phyloP scores from a whole-genome alignment of 306 rosid species.

The Cucumis cinereus region DNA sequence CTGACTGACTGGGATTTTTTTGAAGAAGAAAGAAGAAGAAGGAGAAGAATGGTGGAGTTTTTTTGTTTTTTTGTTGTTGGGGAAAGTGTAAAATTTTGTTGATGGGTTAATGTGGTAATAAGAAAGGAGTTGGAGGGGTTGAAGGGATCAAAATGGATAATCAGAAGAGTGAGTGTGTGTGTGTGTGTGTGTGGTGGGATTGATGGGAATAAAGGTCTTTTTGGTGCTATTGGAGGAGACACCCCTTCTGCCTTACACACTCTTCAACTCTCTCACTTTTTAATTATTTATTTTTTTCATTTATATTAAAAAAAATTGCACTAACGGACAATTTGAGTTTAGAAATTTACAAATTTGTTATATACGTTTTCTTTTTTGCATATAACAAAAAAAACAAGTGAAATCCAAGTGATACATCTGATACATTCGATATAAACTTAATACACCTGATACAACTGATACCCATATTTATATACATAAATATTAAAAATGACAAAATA shows the following conservation, averaged over 20 bases:
- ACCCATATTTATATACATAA: too few relatives aligned
- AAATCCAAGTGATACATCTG: too few relatives aligned
- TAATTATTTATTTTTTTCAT: not conserved
- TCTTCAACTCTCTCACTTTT: not conserved
- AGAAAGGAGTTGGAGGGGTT: not conserved
- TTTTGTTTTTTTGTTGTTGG: not conserved
- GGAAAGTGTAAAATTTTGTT: not conserved
- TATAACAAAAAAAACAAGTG: too few relatives aligned
- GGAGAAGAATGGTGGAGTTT: not conserved
- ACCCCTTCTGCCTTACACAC: not conserved
- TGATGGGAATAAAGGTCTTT: constrained; percentile 15
- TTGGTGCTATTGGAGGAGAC: constrained; percentile 8
- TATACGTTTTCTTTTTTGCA: too few relatives aligned
- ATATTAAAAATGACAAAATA: too few relatives aligned
- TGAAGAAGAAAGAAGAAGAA: not conserved
- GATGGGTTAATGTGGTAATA: not conserved
- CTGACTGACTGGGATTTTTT: not conserved
- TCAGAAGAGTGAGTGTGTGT: not conserved
- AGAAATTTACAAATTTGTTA: too few relatives aligned
- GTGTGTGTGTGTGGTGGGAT: not conserved
- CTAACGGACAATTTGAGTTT: too few relatives aligned
- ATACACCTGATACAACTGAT: too few relatives aligned
- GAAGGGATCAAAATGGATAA: not conserved
- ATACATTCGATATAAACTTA: too few relatives aligned
- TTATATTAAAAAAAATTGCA: too few relatives aligned